Evolutionary conservation across 2,329 filamentous ascomycete genomes (phyloP).

Genomic region (Alternaria novae-zelandiae): DNA sequence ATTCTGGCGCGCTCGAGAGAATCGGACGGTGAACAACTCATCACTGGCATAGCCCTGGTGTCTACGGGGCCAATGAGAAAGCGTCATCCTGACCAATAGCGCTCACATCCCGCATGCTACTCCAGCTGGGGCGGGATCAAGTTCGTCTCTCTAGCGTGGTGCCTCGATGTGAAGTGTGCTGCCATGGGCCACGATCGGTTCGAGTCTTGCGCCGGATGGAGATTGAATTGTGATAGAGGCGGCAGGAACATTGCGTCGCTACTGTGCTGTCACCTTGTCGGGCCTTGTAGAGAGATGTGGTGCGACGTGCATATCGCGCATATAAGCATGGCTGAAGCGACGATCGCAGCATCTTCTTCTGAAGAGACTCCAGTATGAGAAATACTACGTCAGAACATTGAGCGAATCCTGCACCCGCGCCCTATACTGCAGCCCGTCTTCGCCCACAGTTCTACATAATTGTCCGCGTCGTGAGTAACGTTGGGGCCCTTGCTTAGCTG

Average conservation of each 20-base stretch:
- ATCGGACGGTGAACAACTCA: constrained; percentile 40
- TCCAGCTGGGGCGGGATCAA: constrained; percentile 20
- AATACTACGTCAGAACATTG: not conserved
- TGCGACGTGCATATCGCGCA: constrained; percentile 34
- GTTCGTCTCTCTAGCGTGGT: constrained; percentile 16
- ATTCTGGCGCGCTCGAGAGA: constrained; percentile 21
- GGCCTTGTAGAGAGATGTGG: constrained; percentile 16
- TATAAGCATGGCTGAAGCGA: constrained; percentile 35
- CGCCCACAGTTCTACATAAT: not conserved
- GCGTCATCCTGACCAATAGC: constrained; percentile 11
- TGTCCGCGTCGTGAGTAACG: constrained; percentile 18
- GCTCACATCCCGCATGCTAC: constrained; percentile 4
- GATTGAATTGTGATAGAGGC: constrained; percentile 25
- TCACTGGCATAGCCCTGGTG: constrained; percentile 31
- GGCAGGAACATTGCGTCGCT: constrained; percentile 22
- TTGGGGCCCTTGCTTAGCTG: constrained; percentile 23
- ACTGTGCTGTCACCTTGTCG: constrained; percentile 27
- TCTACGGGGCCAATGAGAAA: constrained; percentile 26
- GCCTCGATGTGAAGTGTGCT: constrained; percentile 28
- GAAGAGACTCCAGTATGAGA: not conserved
- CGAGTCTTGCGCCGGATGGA: constrained; percentile 20
- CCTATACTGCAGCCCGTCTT: constrained; percentile 1
- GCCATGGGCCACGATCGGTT: constrained; percentile 25
- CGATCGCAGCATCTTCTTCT: constrained; percentile 10
- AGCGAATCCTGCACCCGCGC: not conserved